phyloP scores from a whole-genome alignment of 371 early-diverging fungal species.

The Mortierella sp. region DNA sequence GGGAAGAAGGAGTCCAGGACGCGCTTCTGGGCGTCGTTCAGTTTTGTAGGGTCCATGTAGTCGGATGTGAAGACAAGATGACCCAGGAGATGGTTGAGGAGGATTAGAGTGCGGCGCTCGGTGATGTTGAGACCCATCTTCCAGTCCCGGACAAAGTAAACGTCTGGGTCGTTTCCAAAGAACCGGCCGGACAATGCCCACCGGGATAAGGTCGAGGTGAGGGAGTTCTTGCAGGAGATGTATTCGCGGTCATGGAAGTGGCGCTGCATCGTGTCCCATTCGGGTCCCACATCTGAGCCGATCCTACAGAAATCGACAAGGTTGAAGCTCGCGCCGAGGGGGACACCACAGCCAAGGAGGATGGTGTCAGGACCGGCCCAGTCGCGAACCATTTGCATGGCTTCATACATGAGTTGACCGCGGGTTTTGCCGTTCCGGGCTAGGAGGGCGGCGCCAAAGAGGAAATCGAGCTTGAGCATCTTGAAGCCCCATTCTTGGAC shows the following conservation, averaged over 20 bases:
- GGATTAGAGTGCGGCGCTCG: conserved; percentile 68
- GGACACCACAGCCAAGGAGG: conserved; percentile 72
- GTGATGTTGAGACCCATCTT: conserved; percentile 62
- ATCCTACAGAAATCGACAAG: conserved; percentile 72
- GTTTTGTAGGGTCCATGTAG: conserved; percentile 18
- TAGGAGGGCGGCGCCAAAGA: conserved; percentile 73
- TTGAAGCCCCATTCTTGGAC: conserved; percentile 69
- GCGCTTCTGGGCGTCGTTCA: conserved; percentile 21
- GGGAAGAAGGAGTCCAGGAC: conserved; percentile 30
- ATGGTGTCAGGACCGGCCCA: conserved; percentile 65
- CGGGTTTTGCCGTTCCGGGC: conserved; percentile 68
- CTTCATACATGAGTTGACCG: conserved; percentile 75
- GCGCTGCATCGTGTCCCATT: conserved; percentile 70
- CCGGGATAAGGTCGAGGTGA: conserved; percentile 67
- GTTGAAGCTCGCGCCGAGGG: conserved; percentile 66
- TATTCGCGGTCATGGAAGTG: conserved; percentile 71
- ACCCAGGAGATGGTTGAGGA: conserved; percentile 71
- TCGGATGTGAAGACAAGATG: conserved; percentile 72
- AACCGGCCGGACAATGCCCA: conserved; percentile 70
- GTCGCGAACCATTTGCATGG: conserved; percentile 67
- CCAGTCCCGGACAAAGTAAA: conserved; percentile 67
- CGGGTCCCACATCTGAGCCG: conserved; percentile 71
- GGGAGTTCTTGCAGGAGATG: conserved; percentile 69
- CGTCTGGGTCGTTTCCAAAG: conserved; percentile 77
- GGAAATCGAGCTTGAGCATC: conserved; percentile 72